phyloP scores from a whole-genome alignment of 345 rosid genomes.

The Populus euphratica region DNA sequence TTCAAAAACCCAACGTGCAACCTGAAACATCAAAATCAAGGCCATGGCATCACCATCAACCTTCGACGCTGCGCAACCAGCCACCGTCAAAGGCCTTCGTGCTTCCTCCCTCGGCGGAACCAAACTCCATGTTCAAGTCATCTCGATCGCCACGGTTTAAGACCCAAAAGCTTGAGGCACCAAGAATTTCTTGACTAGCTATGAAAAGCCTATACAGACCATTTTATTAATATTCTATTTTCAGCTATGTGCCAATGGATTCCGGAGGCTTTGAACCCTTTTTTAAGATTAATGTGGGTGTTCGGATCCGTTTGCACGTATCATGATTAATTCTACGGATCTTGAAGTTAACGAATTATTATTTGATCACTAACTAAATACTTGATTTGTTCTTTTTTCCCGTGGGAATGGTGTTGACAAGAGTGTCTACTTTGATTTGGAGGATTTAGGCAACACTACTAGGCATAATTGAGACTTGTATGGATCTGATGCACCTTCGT shows the following conservation, averaged over 20 bases:
- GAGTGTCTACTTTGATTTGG: constrained; percentile 95
- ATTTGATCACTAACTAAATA: no score
- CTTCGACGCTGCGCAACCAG: constrained; percentile 54
- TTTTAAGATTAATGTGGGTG: no score
- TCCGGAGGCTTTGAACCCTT: no score
- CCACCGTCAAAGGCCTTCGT: constrained; percentile 62
- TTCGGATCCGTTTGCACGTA: no score
- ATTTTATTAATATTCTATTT: not conserved
- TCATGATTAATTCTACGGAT: no score
- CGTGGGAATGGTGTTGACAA: constrained; percentile 63
- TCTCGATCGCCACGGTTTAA: constrained; percentile 44
- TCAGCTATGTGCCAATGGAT: not conserved
- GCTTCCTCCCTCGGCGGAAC: constrained; percentile 70
- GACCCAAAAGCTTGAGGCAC: constrained; percentile 52
- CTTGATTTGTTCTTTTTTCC: not conserved
- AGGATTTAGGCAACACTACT: constrained; percentile 94
- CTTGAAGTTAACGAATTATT: no score
- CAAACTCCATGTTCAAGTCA: constrained; percentile 63
- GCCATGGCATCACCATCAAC: constrained; percentile 81
- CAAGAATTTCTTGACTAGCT: not conserved
- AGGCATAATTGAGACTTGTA: constrained; percentile 86
- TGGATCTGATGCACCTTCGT: constrained; percentile 97
- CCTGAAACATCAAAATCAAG: constrained; percentile 14
- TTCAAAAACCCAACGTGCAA: constrained; percentile 15
- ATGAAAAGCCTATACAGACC: not conserved